These are phyloP conservation scores for Omphalotus olearius DNA, from an alignment of 1,284 basidiomycete species.

Conservation along the genomic window DNA sequence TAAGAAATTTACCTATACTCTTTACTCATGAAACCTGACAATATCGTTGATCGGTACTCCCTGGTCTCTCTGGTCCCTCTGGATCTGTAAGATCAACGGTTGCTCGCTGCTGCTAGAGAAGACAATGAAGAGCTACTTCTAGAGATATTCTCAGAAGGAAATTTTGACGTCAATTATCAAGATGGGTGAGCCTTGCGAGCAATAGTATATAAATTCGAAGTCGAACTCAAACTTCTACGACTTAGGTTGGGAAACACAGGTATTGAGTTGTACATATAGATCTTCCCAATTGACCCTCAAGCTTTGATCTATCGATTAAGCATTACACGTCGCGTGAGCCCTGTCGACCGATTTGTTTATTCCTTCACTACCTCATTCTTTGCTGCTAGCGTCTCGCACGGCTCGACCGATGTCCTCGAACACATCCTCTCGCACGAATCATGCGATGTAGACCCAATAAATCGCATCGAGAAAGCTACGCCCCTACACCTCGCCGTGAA, in stretches of 20 bases:
- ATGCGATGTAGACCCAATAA: constrained; percentile 84
- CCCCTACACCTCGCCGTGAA: constrained; percentile 80
- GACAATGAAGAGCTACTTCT: constrained; percentile 72
- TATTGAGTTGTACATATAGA: constrained; percentile 17
- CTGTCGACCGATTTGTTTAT: not conserved
- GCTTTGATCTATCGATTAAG: constrained; percentile 32
- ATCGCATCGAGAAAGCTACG: constrained; percentile 71
- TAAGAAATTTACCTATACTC: not conserved
- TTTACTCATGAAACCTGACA: not conserved
- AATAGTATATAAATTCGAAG: too few species aligned
- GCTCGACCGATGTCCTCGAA: constrained; percentile 64
- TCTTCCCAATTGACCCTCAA: too few species aligned
- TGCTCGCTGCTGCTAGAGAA: constrained; percentile 70
- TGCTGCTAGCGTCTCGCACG: constrained; percentile 42
- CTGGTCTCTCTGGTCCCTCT: not conserved
- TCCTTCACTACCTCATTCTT: not conserved
- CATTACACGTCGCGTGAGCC: constrained; percentile 78
- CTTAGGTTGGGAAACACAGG: constrained; percentile 71
- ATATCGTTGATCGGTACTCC: not conserved
- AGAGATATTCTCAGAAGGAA: constrained; percentile 53
- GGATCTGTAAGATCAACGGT: constrained; percentile 58
- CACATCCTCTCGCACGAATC: constrained; percentile 69
- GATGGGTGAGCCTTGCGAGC: constrained; percentile 52
- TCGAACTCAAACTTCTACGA: not conserved
- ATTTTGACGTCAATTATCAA: constrained; percentile 69